Evolutionary conservation across 2,329 filamentous ascomycete genomes (phyloP).

Genomic region (Helminthosporium solani): DNA sequence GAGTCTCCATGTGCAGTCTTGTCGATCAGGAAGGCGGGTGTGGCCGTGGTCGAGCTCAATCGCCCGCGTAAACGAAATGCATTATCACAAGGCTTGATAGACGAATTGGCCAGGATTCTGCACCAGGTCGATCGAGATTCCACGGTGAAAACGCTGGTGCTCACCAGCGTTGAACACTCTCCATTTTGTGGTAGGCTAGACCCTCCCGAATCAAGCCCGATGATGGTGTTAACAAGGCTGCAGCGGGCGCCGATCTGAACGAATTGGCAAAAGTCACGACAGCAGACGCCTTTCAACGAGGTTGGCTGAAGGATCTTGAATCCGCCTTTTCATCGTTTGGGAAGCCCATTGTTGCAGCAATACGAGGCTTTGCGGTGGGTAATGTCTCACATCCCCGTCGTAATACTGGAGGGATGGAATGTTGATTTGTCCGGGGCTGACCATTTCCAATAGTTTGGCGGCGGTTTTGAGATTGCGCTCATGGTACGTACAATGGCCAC

Average conservation of each 20-base stretch:
- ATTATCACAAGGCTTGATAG: slow-evolving; percentile 53
- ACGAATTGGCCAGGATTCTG: slow-evolving; percentile 28
- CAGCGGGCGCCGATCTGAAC: slow-evolving; percentile 91
- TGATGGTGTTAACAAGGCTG: slow-evolving; percentile 8
- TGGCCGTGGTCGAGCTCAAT: slow-evolving; percentile 53
- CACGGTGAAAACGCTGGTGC: slow-evolving; percentile 45
- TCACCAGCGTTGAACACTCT: slow-evolving; percentile 81
- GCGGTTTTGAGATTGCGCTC: slow-evolving; percentile 90
- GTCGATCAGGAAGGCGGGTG: slow-evolving; percentile 30
- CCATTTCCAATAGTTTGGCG: slow-evolving; percentile 59
- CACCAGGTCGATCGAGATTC: slow-evolving; percentile 15
- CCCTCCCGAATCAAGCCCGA: background rate
- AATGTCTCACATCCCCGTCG: background rate
- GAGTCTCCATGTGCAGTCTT: slow-evolving; percentile 7
- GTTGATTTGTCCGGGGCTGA: slow-evolving; percentile 5
- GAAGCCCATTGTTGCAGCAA: slow-evolving; percentile 87
- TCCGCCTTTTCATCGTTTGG: slow-evolving; percentile 74
- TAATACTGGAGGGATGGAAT: background rate
- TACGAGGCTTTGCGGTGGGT: slow-evolving; percentile 74
- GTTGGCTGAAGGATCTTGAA: slow-evolving; percentile 92
- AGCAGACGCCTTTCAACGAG: slow-evolving; percentile 74
- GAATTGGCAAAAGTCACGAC: slow-evolving; percentile 92
- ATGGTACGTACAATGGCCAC: slow-evolving; percentile 57
- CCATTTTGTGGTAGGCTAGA: slow-evolving; percentile 63
- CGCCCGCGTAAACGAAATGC: slow-evolving; percentile 60